Percentiles rank a stretch among this genome's conserved stretches.
phyloP scores from a whole-genome alignment of 2,329 filamentous ascomycete species.

The Talaromyces sp. region DNA sequence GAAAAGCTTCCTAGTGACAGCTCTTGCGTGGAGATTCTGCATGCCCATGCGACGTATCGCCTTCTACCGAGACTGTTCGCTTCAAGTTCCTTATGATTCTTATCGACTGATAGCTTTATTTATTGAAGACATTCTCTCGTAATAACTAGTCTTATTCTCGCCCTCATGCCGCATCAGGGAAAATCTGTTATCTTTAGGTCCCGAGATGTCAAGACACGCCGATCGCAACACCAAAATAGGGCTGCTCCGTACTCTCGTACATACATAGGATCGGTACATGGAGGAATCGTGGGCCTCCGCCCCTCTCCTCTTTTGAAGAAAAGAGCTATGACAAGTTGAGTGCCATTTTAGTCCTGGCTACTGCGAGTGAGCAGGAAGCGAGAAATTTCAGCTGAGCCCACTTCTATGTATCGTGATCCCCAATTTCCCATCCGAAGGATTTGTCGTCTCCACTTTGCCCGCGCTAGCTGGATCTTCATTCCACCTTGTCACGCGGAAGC shows the following conservation, averaged over 20 bases:
- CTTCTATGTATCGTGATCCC: constrained; percentile 1
- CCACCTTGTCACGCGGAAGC: constrained; percentile 15
- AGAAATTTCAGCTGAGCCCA: constrained; percentile 6
- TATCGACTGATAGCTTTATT: neutral
- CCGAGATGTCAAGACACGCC: neutral
- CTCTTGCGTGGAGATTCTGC: neutral
- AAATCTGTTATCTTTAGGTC: too few relatives aligned
- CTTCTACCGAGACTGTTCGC: neutral
- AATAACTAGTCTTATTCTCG: too few relatives aligned
- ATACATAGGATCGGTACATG: neutral
- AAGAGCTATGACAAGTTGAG: neutral
- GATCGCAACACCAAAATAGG: neutral
- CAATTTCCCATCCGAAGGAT: constrained; percentile 6
- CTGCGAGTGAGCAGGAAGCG: neutral
- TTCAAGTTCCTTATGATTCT: neutral
- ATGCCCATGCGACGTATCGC: constrained; percentile 1
- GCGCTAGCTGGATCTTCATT: constrained; percentile 17
- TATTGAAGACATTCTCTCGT: too few relatives aligned
- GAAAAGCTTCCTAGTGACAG: neutral
- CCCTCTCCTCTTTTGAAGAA: neutral
- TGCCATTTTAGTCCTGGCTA: neutral
- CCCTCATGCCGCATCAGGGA: too few relatives aligned
- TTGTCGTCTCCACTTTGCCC: constrained; percentile 13
- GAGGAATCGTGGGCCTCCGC: neutral
- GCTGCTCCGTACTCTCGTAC: neutral